Evolutionary conservation across 108 stramenopile genomes (phyloP).

Genomic region (Cylindrotheca fusiformis): DNA sequence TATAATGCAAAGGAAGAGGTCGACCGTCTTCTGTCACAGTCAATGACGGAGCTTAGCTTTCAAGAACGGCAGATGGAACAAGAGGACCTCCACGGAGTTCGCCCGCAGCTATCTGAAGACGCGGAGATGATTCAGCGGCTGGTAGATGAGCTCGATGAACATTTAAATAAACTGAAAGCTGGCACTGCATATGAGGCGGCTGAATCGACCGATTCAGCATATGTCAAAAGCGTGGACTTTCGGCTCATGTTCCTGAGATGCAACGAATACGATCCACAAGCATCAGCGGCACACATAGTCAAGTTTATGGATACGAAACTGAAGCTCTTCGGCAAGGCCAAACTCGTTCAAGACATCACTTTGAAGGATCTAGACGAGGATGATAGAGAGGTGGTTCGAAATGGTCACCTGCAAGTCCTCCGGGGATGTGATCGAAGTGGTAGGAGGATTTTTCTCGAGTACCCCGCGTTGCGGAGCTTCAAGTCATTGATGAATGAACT

Average conservation of each 20-base stretch:
- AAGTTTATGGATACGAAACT: neutral
- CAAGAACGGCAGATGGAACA: neutral
- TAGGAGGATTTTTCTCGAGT: neutral
- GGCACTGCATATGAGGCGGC: neutral
- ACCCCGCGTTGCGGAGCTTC: neutral
- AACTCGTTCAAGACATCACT: conserved; percentile 4
- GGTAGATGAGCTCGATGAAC: neutral
- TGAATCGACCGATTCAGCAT: neutral
- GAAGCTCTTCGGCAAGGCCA: conserved; percentile 10
- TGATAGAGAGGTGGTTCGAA: conserved; percentile 10
- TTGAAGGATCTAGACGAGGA: conserved; percentile 12
- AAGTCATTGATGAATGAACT: conserved; percentile 3
- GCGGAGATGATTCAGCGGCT: neutral
- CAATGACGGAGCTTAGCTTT: neutral
- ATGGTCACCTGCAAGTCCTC: conserved; percentile 9
- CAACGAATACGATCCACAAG: neutral
- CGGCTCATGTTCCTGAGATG: neutral
- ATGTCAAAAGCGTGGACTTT: neutral
- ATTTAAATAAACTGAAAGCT: neutral
- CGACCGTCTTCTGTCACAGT: neutral
- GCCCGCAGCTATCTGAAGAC: neutral
- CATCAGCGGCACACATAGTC: neutral
- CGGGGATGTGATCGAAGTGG: conserved; percentile 4
- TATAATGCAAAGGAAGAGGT: neutral
- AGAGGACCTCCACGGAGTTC: neutral